These are phyloP conservation scores for Penicillium manginii DNA, from an alignment of 495 filamentous ascomycete species.

Conservation along the genomic window DNA sequence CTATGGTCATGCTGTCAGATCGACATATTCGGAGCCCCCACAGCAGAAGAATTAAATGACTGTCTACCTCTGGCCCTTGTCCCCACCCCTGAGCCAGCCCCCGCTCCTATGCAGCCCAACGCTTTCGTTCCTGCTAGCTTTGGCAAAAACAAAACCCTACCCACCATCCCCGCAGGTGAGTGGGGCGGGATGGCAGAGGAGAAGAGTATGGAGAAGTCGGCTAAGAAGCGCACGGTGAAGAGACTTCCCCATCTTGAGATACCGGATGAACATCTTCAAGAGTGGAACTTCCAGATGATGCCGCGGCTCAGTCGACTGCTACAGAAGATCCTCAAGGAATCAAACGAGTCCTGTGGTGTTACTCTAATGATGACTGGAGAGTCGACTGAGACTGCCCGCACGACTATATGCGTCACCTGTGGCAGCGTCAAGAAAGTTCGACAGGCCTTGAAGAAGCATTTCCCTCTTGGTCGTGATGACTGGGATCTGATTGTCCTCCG, in stretches of 20 bases:
- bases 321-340: constrained; percentile 61
- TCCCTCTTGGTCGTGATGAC: constrained; percentile 64
- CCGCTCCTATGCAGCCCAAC: constrained; percentile 26
- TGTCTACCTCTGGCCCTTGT: constrained; percentile 50
- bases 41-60: constrained; percentile 49
- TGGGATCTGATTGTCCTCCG: constrained; percentile 64
- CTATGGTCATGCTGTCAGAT: constrained; percentile 48
- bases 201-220: constrained; percentile 31
- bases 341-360: constrained; percentile 71
- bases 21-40: constrained; percentile 50
- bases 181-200: constrained; percentile 33
- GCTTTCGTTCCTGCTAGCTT: constrained; percentile 27
- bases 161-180: constrained; percentile 25
- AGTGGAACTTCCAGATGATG: constrained; percentile 74
- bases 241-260: constrained; percentile 53
- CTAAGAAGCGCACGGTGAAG: constrained; percentile 49
- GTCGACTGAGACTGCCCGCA: constrained; percentile 62
- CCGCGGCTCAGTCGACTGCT: constrained; percentile 72
- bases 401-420: constrained; percentile 78
- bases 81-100: constrained; percentile 38
- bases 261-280: constrained; percentile 63
- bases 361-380: constrained; percentile 77
- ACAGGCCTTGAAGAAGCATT: constrained; percentile 70
- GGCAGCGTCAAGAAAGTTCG: constrained; percentile 71
- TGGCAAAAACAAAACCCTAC: constrained; percentile 29